phyloP scores from a whole-genome alignment of 2,329 filamentous ascomycete species.

The Chrysoporthe puriensis region DNA sequence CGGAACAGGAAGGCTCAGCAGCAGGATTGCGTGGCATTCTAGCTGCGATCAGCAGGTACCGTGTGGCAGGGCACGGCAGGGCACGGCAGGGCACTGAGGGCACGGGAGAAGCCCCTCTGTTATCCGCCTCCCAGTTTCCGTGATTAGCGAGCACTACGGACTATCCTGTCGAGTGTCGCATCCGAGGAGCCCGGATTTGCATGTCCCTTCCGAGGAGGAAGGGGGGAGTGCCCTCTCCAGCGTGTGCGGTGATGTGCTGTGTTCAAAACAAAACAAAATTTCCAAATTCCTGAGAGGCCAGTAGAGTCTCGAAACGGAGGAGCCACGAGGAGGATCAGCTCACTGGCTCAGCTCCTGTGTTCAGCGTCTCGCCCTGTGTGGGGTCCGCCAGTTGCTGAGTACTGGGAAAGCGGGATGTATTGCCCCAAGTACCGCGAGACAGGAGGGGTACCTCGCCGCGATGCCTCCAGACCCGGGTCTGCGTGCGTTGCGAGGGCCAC shows the following conservation, averaged over 20 bases:
- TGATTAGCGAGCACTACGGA: neutral
- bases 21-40: conserved; percentile 25
- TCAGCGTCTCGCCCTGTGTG: conserved; percentile 4
- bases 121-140: conserved; percentile 7
- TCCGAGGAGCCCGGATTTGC: neutral
- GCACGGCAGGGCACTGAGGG: conserved; percentile 6
- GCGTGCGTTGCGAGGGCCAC: too few relatives aligned
- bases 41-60: conserved; percentile 25
- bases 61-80: neutral
- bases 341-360: neutral
- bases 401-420: neutral
- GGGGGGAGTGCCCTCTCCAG: neutral
- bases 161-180: neutral
- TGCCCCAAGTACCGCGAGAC: neutral
- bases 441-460: neutral
- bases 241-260: neutral
- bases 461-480: neutral
- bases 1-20: conserved; percentile 12
- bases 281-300: neutral
- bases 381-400: neutral
- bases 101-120: conserved; percentile 5
- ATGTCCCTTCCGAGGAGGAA: neutral
- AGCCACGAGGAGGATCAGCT: conserved; percentile 2
- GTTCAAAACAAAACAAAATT: neutral
- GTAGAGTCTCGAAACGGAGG: neutral